phyloP scores from a whole-genome alignment of 2,329 filamentous ascomycete genomes.

The Thelonectria blattea region DNA sequence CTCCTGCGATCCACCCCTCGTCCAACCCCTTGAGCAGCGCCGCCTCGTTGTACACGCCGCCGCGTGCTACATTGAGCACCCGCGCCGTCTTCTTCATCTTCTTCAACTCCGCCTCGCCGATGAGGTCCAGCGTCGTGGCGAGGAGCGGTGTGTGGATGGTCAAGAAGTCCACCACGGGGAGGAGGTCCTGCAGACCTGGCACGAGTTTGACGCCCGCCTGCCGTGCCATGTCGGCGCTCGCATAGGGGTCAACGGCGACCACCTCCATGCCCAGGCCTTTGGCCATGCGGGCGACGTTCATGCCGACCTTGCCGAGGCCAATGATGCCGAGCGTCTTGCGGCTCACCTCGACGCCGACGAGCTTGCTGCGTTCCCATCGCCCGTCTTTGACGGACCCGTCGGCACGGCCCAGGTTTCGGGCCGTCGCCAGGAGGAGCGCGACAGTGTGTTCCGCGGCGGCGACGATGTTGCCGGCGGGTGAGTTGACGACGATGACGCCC shows the following conservation, averaged over 20 bases:
- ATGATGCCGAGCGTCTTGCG: conserved; percentile 79
- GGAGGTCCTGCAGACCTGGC: conserved; percentile 61
- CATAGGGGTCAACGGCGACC: conserved; percentile 78
- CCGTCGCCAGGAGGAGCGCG: conserved; percentile 74
- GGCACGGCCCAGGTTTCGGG: conserved; percentile 74
- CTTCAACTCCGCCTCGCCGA: conserved; percentile 69
- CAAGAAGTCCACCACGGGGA: conserved; percentile 74
- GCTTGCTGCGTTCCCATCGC: conserved; percentile 75
- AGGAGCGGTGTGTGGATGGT: conserved; percentile 83
- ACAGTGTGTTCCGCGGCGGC: conserved; percentile 82
- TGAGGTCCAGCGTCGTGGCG: conserved; percentile 76
- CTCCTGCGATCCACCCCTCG: conserved; percentile 73
- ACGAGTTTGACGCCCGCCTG: conserved; percentile 70
- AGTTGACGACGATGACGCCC: conserved; percentile 83
- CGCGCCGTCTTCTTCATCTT: conserved; percentile 76
- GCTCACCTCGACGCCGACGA: conserved; percentile 80
- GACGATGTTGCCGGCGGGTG: conserved; percentile 78
- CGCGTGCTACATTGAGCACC: conserved; percentile 80
- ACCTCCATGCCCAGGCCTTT: conserved; percentile 80
- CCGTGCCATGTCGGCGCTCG: conserved; percentile 72
- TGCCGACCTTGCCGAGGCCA: conserved; percentile 81
- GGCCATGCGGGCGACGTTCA: conserved; percentile 81
- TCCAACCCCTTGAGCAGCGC: conserved; percentile 75
- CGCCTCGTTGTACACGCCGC: conserved; percentile 79
- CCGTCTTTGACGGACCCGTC: conserved; percentile 73